phyloP scores from a whole-genome alignment of 177 flowering plant species.

The Vitis hybrid region DNA sequence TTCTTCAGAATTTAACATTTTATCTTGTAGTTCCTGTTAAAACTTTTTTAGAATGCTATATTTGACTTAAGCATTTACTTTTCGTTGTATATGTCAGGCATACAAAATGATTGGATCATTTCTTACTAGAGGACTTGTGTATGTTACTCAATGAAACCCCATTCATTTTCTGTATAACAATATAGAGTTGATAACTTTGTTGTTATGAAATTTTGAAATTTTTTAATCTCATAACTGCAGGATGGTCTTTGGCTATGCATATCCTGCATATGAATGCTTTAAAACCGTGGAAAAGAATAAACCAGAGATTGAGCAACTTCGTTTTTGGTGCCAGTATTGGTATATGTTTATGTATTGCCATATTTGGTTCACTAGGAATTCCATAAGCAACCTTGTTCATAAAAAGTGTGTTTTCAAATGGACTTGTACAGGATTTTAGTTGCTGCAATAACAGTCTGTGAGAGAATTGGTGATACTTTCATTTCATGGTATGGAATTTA shows the following conservation, averaged over 20 bases:
- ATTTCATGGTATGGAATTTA: conserved; percentile 69
- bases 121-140: conserved; percentile 83
- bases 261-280: conserved; percentile 94
- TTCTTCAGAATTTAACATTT: not conserved
- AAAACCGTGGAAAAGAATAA: conserved; percentile 90
- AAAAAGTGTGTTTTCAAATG: not conserved
- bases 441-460: conserved; percentile 77
- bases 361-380: not conserved
- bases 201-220: too few relatives aligned
- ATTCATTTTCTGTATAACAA: too few relatives aligned
- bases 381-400: not conserved
- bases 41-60: not conserved
- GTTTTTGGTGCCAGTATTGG: conserved; percentile 99
- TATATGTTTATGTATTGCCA: conserved; percentile 18
- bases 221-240: conserved; percentile 31
- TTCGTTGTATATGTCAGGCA: conserved; percentile 23
- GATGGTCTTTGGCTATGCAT: conserved; percentile 90
- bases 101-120: conserved; percentile 80
- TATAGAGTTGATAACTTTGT: too few relatives aligned
- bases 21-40: not conserved
- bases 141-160: conserved; percentile 26
- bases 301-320: conserved; percentile 89
- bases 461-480: conserved; percentile 82
- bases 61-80: not conserved
- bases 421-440: conserved; percentile 76